Percentiles rank a stretch among this genome's conserved stretches.
Conservation (phyloP, 2,329 filamentous ascomycete genomes). For the Grosmannia serpens region DNA sequence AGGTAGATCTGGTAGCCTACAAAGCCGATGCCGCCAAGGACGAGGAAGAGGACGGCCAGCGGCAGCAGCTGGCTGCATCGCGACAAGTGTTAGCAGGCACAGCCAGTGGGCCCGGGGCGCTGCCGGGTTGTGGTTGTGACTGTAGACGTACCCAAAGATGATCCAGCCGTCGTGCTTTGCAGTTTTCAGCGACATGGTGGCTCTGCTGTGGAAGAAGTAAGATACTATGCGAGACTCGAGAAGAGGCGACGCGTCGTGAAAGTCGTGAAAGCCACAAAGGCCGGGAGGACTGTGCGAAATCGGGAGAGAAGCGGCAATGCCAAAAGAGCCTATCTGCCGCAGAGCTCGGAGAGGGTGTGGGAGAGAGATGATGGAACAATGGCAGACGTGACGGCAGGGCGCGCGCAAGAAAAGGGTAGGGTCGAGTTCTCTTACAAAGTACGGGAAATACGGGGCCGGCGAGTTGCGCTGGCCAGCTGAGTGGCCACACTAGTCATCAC, state of each 20-base stretch:
- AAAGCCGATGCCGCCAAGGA: slow-evolving; percentile 48
- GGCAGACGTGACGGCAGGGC: too few relatives aligned
- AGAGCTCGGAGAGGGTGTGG: not conserved
- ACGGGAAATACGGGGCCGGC: not conserved
- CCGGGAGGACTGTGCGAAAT: too few relatives aligned
- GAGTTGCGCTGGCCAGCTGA: not conserved
- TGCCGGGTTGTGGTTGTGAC: too few relatives aligned
- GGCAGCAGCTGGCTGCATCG: slow-evolving; percentile 48
- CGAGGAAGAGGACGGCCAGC: slow-evolving; percentile 49
- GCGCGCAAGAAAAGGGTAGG: not conserved
- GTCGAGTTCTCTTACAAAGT: too few relatives aligned
- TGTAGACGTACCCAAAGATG: not conserved
- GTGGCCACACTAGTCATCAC: not conserved
- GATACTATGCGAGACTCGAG: not conserved
- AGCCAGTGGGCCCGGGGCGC: not conserved
- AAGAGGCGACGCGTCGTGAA: too few relatives aligned
- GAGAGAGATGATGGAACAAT: too few relatives aligned
- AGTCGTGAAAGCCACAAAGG: too few relatives aligned
- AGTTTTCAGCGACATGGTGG: not conserved
- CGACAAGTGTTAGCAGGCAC: slow-evolving; percentile 14
- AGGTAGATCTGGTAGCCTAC: slow-evolving; percentile 64
- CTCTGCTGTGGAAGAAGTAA: not conserved
- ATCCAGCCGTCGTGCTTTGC: not conserved
- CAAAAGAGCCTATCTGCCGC: not conserved
- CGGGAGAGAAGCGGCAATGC: not conserved